phyloP scores from a whole-genome alignment of 768 basidiomycete species.

The Strobilomyces dryophilus region DNA sequence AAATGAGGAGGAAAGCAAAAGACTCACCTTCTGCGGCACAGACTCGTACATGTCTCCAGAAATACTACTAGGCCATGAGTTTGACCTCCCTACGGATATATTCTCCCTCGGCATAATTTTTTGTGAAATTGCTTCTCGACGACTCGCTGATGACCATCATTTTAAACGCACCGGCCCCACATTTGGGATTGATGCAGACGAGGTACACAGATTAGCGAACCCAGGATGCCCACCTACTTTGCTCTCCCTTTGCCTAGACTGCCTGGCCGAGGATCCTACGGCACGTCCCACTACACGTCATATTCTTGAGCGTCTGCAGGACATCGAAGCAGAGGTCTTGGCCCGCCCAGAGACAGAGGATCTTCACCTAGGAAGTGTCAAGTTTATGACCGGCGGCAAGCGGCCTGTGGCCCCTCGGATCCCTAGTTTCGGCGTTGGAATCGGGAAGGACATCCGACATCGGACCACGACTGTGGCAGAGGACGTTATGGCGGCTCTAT shows the following conservation, averaged over 20 bases:
- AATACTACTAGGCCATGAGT: slow-evolving; percentile 86
- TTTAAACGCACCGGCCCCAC: slow-evolving; percentile 76
- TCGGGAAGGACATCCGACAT: slow-evolving; percentile 54
- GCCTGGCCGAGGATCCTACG: slow-evolving; percentile 60
- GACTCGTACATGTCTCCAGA: slow-evolving; percentile 98
- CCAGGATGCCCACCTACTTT: slow-evolving; percentile 78
- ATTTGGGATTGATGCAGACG: slow-evolving; percentile 73
- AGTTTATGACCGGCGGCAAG: slow-evolving; percentile 69
- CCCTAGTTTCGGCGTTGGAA: slow-evolving; percentile 78
- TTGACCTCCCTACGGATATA: slow-evolving; percentile 91
- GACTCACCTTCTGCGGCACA: slow-evolving; percentile 84
- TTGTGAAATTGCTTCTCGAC: slow-evolving; percentile 83
- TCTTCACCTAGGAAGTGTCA: slow-evolving; percentile 80
- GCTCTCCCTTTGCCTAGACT: slow-evolving; percentile 73
- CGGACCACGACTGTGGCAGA: slow-evolving; percentile 31
- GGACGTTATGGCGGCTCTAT: slow-evolving; percentile 30
- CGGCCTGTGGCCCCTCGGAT: slow-evolving; percentile 67
- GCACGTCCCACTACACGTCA: slow-evolving; percentile 71
- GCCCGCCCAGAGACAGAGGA: slow-evolving; percentile 62
- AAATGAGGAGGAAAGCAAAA: slow-evolving; percentile 84
- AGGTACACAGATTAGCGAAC: slow-evolving; percentile 64
- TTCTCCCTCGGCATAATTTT: slow-evolving; percentile 93
- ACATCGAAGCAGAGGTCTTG: slow-evolving; percentile 83
- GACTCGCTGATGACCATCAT: slow-evolving; percentile 76
- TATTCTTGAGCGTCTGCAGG: slow-evolving; percentile 73